Percentiles rank a stretch among this genome's conserved stretches.
Conservation (phyloP, 106 monocot genomes). For the Iris macrosiphon region DNA sequence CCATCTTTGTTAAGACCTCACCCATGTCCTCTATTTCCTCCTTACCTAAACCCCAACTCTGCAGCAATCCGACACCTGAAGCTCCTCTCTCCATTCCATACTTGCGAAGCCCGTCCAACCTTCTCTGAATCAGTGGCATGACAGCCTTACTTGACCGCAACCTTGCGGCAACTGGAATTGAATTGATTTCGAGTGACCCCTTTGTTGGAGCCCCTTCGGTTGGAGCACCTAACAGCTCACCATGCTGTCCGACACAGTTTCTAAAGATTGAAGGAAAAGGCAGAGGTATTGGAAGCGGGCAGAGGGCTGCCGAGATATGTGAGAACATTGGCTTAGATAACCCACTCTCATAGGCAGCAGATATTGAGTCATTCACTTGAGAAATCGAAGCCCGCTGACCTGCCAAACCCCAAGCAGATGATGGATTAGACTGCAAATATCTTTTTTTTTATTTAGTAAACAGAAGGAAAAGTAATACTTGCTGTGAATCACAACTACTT, state of each 20-base stretch:
- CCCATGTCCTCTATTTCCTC: constrained; percentile 87
- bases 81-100: constrained; percentile 61
- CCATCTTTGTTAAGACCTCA: constrained; percentile 46
- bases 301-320: constrained; percentile 47
- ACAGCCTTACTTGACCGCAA: constrained; percentile 74
- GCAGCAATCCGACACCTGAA: constrained; percentile 44
- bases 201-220: constrained; percentile 6
- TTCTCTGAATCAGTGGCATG: constrained; percentile 60
- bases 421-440: too few relatives aligned
- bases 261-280: constrained; percentile 87
- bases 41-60: constrained; percentile 65
- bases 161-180: constrained; percentile 73
- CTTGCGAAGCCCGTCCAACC: constrained; percentile 34
- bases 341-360: constrained; percentile 18
- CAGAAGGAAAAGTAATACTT: too few relatives aligned
- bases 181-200: constrained; percentile 68
- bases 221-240: constrained; percentile 30
- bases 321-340: constrained; percentile 29
- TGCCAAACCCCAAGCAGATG: constrained; percentile 3
- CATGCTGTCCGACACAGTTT: constrained; percentile 36
- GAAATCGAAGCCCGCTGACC: constrained; percentile 43
- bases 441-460: too few relatives aligned
- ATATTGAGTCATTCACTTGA: constrained; percentile 45
- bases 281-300: constrained; percentile 83
- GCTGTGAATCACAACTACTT: too few relatives aligned